These are phyloP conservation scores for Saturnispora kantuleensis DNA, from an alignment of 805 yeast species.

Conservation along the genomic window DNA sequence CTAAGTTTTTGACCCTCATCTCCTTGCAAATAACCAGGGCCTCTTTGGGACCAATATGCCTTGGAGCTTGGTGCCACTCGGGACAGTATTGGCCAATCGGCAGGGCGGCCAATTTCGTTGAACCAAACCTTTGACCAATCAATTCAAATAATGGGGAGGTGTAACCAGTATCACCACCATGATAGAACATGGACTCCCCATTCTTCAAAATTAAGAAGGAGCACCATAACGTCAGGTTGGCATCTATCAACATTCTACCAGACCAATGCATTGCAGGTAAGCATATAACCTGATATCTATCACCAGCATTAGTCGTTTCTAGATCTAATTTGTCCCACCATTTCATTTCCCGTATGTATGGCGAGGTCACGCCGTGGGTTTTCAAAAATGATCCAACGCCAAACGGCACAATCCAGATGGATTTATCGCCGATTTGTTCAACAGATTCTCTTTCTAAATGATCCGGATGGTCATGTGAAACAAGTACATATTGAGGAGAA, in stretches of 20 bases:
- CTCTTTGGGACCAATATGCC: conserved; percentile 80
- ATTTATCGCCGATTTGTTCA: conserved; percentile 42
- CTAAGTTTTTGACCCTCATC: conserved; percentile 48
- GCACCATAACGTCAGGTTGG: conserved; percentile 82
- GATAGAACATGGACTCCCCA: conserved; percentile 67
- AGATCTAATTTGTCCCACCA: conserved; percentile 74
- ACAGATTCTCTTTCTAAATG: conserved; percentile 68
- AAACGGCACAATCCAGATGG: conserved; percentile 79
- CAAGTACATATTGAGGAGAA: conserved; percentile 60
- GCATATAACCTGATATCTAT: conserved; percentile 70
- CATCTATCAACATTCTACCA: conserved; percentile 71
- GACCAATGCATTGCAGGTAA: conserved; percentile 98
- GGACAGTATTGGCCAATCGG: conserved; percentile 97
- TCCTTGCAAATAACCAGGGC: conserved; percentile 58
- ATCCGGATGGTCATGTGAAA: conserved; percentile 94
- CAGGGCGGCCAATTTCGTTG: conserved; percentile 55
- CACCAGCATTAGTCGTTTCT: conserved; percentile 21
- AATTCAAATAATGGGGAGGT: conserved; percentile 58
- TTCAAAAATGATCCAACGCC: conserved; percentile 60
- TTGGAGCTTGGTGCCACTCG: conserved; percentile 83
- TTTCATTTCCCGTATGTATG: conserved; percentile 55
- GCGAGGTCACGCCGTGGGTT: conserved; percentile 45
- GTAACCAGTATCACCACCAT: conserved; percentile 94
- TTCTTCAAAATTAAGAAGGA: conserved; percentile 65
- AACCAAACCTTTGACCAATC: conserved; percentile 59